A percentile compares a stretch with the other conserved stretches of the same genome.
These are phyloP conservation scores for Fusarium aywerte DNA, from an alignment of 2,329 filamentous ascomycete genomes.

Conservation along the genomic window DNA sequence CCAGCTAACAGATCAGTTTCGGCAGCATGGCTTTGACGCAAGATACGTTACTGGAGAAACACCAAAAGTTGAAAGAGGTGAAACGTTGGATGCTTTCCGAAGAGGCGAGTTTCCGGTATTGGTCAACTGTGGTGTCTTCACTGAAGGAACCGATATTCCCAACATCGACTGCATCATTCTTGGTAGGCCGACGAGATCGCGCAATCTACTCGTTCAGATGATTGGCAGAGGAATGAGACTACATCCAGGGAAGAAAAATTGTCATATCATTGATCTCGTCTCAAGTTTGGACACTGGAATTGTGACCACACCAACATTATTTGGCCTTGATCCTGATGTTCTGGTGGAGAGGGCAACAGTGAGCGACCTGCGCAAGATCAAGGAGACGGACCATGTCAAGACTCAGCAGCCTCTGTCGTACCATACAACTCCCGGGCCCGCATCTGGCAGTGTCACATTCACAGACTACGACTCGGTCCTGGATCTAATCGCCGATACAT, in stretches of 20 bases:
- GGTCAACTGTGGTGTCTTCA: constrained; percentile 95
- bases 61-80: constrained; percentile 71
- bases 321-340: constrained; percentile 87
- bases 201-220: constrained; percentile 97
- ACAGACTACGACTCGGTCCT: constrained; percentile 93
- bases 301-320: constrained; percentile 89
- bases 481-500: constrained; percentile 86
- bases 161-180: constrained; percentile 95
- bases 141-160: constrained; percentile 96
- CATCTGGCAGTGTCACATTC: constrained; percentile 71
- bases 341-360: constrained; percentile 75
- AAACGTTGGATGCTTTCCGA: constrained; percentile 80
- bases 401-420: constrained; percentile 27
- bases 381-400: constrained; percentile 54
- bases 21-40: constrained; percentile 81
- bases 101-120: constrained; percentile 83
- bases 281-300: constrained; percentile 85
- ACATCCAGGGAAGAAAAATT: constrained; percentile 82
- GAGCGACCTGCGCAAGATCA: constrained; percentile 68
- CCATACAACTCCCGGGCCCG: constrained; percentile 21
- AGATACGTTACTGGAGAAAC: constrained; percentile 89
- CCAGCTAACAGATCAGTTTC: constrained; percentile 79
- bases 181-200: constrained; percentile 86
- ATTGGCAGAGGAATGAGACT: constrained; percentile 93
- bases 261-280: constrained; percentile 97